These are phyloP conservation scores for Globisporangium alternatum DNA, from an alignment of 352 stramenopile genomes.

Conservation along the genomic window DNA sequence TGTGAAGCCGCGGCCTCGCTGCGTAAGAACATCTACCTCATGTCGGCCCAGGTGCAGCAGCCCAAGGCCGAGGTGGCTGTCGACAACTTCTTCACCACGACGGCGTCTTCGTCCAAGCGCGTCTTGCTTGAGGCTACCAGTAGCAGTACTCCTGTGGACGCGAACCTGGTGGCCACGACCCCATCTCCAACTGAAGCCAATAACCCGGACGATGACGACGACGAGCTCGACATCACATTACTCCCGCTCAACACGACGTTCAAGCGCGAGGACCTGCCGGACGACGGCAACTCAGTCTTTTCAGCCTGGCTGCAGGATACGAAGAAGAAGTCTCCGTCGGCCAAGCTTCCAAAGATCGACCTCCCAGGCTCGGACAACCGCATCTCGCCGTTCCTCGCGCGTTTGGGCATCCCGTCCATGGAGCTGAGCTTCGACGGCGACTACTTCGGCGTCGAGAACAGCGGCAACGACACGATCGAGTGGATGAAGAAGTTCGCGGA, in stretches of 20 bases:
- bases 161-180: background rate
- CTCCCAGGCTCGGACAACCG: conserved; percentile 48
- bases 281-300: conserved; percentile 68
- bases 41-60: conserved; percentile 64
- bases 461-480: conserved; percentile 58
- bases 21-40: conserved; percentile 75
- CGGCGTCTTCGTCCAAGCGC: background rate
- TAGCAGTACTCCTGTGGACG: background rate
- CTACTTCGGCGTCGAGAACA: conserved; percentile 62
- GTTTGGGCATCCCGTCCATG: conserved; percentile 68
- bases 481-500: conserved; percentile 80
- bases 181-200: background rate
- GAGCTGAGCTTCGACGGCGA: conserved; percentile 70
- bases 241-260: conserved; percentile 71
- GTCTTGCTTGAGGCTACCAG: background rate
- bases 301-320: conserved; percentile 65
- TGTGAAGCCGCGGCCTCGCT: conserved; percentile 71
- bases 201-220: conserved; percentile 9
- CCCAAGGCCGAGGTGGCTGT: conserved; percentile 46
- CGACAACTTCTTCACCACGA: conserved; percentile 43
- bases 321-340: conserved; percentile 26
- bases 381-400: conserved; percentile 69
- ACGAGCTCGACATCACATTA: conserved; percentile 34
- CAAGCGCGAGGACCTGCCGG: conserved; percentile 52
- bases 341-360: conserved; percentile 53